A percentile compares a stretch with the other conserved stretches of the same genome.
These are phyloP conservation scores for Picea sitchensis DNA, from an alignment of 75 land plant genomes.

Conservation along the genomic window DNA sequence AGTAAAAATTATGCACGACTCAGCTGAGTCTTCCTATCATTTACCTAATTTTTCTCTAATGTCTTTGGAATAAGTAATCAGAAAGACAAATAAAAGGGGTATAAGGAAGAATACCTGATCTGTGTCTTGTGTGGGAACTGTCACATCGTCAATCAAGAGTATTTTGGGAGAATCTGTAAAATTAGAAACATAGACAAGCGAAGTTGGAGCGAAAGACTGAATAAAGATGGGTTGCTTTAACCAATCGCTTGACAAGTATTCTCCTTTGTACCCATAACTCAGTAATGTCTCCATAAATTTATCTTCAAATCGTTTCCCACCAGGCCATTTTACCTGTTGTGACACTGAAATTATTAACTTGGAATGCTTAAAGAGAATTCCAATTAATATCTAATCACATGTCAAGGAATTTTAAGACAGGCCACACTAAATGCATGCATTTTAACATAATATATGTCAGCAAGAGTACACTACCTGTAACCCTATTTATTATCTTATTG, in stretches of 20 bases:
- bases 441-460: conserved; percentile 1
- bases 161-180: conserved; percentile 75
- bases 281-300: conserved; percentile 74
- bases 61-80: neutral
- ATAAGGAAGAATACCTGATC: conserved; percentile 64
- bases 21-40: neutral
- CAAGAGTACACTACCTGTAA: neutral
- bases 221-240: conserved; percentile 71
- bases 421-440: neutral
- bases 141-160: conserved; percentile 78
- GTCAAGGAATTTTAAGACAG: too few relatives aligned
- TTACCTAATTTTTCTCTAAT: neutral
- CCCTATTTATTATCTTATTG: neutral
- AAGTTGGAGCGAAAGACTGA: conserved; percentile 95
- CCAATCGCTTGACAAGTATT: conserved; percentile 85
- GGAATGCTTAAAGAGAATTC: neutral
- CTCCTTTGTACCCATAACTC: conserved; percentile 84
- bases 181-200: conserved; percentile 75
- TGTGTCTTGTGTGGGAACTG: conserved; percentile 78
- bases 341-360: neutral
- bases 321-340: conserved; percentile 80
- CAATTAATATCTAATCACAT: neutral
- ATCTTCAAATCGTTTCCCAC: conserved; percentile 87
- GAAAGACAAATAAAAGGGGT: neutral
- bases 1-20: too few relatives aligned